Base-by-base conservation (phyloP, 2,329 filamentous ascomycete species). In the Leptodontidium sp. region DNA sequence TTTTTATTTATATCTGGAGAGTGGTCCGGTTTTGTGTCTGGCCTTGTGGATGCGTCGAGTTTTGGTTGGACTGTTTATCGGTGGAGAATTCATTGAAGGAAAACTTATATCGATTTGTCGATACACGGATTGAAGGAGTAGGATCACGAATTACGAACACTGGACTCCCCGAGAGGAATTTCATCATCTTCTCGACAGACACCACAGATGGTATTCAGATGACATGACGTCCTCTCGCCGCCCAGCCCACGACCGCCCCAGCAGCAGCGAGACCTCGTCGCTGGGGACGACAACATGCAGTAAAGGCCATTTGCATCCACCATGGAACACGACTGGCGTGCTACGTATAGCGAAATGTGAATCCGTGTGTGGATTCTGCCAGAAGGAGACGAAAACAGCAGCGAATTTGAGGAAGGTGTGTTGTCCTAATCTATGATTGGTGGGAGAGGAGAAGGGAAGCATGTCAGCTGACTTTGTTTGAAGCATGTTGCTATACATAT, bases 401-500 rank as follows among this genome's bases (percentile, higher is more conserved):
- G 75, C 74, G 50, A 76, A 77, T 65, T 66, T 77, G 15, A 71
- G 75, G 66, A 77, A 77, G 74, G 75, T 75, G 40, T 67, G 55
- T 50, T 7, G 21, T 29, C 21, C 53, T 7, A 8, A 21, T 26
- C 26, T 49, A 65, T 61, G 21, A 24, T 50, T 61, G 29, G 26
- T 21, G 32, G 29, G 17, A 26, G 24, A 12, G 38, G 7, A 32
- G 21, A 64, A 15, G 57, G 21, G 53, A 67, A 21, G 5, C 17
- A 32, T 8, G 38, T 68, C 67, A 68, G 62, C 68, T 71, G 65
- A 71, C 38, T n/a, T 38, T 35, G 14, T 8, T 3, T n/a, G 24
- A 29, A 76, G 75, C 75, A 77, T 70, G 75, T 76, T 49, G 74
- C 74, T 3, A 75, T 76, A 59, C 75, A 77, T 68, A 76, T 77